Percentiles rank a stretch among this genome's conserved stretches.
These are phyloP conservation scores for Carex scoparia DNA, from an alignment of 176 grass and related monocot genomes.

Conservation along the genomic window DNA sequence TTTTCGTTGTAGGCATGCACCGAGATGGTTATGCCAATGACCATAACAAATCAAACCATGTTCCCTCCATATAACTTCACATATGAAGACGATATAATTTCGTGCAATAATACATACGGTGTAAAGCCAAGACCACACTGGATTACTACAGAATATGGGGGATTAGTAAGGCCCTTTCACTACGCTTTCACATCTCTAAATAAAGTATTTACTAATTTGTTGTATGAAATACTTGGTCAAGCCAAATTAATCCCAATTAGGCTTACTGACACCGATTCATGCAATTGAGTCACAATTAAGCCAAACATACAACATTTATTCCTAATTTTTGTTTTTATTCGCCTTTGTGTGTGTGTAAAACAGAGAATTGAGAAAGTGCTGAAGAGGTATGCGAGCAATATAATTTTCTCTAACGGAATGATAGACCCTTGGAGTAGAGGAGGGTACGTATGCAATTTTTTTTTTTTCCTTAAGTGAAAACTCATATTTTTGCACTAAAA, in stretches of 20 bases:
- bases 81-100: slow-evolving; percentile 44
- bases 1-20: slow-evolving; percentile 65
- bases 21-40: slow-evolving; percentile 96
- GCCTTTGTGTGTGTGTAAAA: not conserved
- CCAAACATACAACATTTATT: not conserved
- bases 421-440: slow-evolving; percentile 92
- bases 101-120: slow-evolving; percentile 37
- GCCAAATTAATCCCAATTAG: not conserved
- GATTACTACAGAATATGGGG: slow-evolving; percentile 96
- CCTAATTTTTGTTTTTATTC: not conserved
- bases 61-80: slow-evolving; percentile 50
- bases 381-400: slow-evolving; percentile 89
- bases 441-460: slow-evolving; percentile 43
- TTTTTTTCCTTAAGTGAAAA: not conserved
- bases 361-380: slow-evolving; percentile 79
- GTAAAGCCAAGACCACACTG: slow-evolving; percentile 63
- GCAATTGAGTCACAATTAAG: too few species aligned
- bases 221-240: not conserved
- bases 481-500: not conserved
- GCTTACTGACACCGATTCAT: not conserved
- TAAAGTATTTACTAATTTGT: not conserved
- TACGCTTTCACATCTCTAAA: not conserved
- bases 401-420: slow-evolving; percentile 97
- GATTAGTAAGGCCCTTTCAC: slow-evolving; percentile 44
- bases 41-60: slow-evolving; percentile 64